Evolutionary conservation across 2,329 filamentous ascomycete genomes (phyloP).

Genomic region (Chaetomium sp.): DNA sequence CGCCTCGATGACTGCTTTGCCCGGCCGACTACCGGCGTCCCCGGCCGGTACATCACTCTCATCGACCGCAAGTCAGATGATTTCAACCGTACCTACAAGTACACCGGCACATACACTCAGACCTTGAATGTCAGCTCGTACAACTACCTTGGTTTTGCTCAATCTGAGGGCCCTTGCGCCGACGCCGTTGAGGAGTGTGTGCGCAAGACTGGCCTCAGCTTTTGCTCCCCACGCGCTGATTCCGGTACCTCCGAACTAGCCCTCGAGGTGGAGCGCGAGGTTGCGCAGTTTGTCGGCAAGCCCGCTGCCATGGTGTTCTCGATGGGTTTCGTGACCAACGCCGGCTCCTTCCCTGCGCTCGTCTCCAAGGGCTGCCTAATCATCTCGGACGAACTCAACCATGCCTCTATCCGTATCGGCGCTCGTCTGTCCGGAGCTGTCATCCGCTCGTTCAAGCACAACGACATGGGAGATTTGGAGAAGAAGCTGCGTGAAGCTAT

Average conservation of each 20-base stretch:
- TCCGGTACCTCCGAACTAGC: constrained; percentile 82
- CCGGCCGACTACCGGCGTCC: constrained; percentile 84
- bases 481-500: constrained; percentile 82
- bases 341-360: constrained; percentile 83
- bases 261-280: constrained; percentile 79
- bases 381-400: constrained; percentile 95
- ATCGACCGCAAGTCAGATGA: constrained; percentile 87
- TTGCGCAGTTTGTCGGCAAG: constrained; percentile 91
- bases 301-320: constrained; percentile 94
- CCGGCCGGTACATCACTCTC: constrained; percentile 86
- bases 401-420: constrained; percentile 93
- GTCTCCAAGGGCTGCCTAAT: constrained; percentile 90
- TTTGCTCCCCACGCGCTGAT: constrained; percentile 75
- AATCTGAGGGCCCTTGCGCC: constrained; percentile 93
- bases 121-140: constrained; percentile 99
- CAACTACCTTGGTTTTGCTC: constrained; percentile 97
- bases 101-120: constrained; percentile 85
- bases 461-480: constrained; percentile 87
- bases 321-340: constrained; percentile 97
- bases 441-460: constrained; percentile 96
- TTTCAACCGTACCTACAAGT: constrained; percentile 83
- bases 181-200: constrained; percentile 84
- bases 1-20: constrained; percentile 97
- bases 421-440: constrained; percentile 90
- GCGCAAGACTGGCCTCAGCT: constrained; percentile 76